phyloP scores from a whole-genome alignment of 257 asterid genomes.

The Linaria vulgaris region DNA sequence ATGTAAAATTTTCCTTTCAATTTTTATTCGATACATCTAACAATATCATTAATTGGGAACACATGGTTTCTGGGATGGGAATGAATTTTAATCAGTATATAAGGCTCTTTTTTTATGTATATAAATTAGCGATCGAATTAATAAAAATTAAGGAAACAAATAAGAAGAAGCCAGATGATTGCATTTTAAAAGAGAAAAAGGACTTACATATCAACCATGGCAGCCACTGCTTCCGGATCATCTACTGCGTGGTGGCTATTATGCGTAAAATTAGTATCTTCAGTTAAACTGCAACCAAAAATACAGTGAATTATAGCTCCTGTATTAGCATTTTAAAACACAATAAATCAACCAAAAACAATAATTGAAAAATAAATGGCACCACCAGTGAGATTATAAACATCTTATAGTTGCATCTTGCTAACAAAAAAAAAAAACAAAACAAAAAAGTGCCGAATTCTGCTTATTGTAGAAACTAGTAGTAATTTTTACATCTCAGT shows the following conservation, averaged over 20 bases:
- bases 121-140: too few relatives aligned
- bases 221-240: conserved; percentile 62
- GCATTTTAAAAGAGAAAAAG: conserved; percentile 7
- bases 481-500: too few relatives aligned
- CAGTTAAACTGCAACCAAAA: conserved; percentile 35
- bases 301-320: neutral
- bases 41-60: conserved; percentile 20
- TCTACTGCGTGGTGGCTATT: conserved; percentile 51
- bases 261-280: conserved; percentile 32
- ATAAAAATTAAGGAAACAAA: too few relatives aligned
- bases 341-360: too few relatives aligned
- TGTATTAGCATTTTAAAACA: neutral
- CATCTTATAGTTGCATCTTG: too few relatives aligned
- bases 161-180: too few relatives aligned
- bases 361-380: too few relatives aligned
- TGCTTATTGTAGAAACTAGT: too few relatives aligned
- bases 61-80: conserved; percentile 7
- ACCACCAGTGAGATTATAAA: too few relatives aligned
- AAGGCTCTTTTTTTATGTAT: too few relatives aligned
- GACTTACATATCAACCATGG: conserved; percentile 66
- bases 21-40: conserved; percentile 6
- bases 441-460: too few relatives aligned
- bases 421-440: too few relatives aligned
- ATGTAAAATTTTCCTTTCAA: conserved; percentile 1
- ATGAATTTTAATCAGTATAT: neutral